Percentiles rank a stretch among this genome's conserved stretches.
Conservation (phyloP, 352 stramenopile species). For the Halophytophthora batemanensis region DNA sequence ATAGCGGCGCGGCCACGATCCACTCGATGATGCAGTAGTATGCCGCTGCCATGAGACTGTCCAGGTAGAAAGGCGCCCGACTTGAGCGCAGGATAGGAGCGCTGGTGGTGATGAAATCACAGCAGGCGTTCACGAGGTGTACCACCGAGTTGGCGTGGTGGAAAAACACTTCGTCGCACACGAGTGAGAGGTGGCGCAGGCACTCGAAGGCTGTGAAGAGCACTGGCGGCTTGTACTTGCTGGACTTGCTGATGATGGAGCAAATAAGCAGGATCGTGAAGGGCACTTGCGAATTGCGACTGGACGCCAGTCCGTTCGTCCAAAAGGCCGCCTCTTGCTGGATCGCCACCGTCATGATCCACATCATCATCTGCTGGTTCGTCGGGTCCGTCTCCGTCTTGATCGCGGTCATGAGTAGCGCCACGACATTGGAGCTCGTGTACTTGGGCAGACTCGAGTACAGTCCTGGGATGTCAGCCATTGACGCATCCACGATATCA, state of each 20-base stretch:
- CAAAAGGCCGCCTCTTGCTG: conserved; percentile 86
- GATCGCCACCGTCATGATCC: conserved; percentile 82
- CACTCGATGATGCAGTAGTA: conserved; percentile 86
- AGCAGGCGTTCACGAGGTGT: conserved; percentile 80
- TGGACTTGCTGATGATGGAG: conserved; percentile 78
- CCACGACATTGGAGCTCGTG: conserved; percentile 83
- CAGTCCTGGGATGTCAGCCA: conserved; percentile 62
- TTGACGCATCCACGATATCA: conserved; percentile 55
- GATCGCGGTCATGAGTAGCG: conserved; percentile 75
- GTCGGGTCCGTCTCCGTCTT: conserved; percentile 81
- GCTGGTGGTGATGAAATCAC: conserved; percentile 83
- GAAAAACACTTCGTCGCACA: conserved; percentile 72
- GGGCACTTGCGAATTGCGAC: conserved; percentile 81
- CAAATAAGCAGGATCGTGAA: conserved; percentile 84
- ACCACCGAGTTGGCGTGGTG: conserved; percentile 77
- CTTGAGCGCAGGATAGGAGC: conserved; percentile 69
- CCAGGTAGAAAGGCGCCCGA: conserved; percentile 75
- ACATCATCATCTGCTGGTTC: conserved; percentile 90
- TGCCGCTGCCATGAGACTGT: conserved; percentile 75
- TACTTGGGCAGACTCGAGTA: conserved; percentile 84
- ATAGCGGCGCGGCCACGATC: conserved; percentile 69
- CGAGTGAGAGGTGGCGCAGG: conserved; percentile 74
- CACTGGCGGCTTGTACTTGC: conserved; percentile 78
- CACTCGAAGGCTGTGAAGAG: conserved; percentile 87
- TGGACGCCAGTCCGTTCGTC: conserved; percentile 75